Percentiles rank a stretch among this genome's conserved stretches.
Conservation (phyloP, 2,329 filamentous ascomycete genomes). For the Chalaropsis ovoidea region DNA sequence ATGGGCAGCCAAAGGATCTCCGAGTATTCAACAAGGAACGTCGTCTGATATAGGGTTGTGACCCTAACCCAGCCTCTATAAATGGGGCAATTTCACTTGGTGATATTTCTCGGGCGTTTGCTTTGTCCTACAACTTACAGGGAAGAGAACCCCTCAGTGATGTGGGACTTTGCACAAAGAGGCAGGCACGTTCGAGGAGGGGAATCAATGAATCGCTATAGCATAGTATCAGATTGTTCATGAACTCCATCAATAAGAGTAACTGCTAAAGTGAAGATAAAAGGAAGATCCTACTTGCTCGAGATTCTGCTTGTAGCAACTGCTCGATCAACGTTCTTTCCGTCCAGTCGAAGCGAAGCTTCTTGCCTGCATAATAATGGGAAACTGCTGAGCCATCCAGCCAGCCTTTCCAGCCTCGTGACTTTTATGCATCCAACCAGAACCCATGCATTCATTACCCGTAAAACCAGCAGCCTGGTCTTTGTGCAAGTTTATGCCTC, state of each 20-base stretch:
- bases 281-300: no score
- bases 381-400: not conserved
- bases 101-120: not conserved
- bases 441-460: slow-evolving; percentile 7
- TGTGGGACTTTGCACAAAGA: not conserved
- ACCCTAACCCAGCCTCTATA: no score
- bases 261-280: no score
- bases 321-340: no score
- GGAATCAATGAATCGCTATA: no score
- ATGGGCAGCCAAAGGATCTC: not conserved
- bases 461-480: not conserved
- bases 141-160: not conserved
- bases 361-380: not conserved
- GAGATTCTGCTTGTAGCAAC: no score
- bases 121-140: not conserved
- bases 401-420: slow-evolving; percentile 10
- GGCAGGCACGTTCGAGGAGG: no score
- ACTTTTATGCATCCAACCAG: slow-evolving; percentile 14
- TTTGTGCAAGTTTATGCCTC: slow-evolving; percentile 3
- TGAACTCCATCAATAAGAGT: no score
- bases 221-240: no score
- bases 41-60: no score
- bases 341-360: not conserved
- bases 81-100: not conserved
- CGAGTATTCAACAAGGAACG: no score